Base-by-base conservation (phyloP, 2,329 filamentous ascomycete species). In the Sphaerulina vaccinii region DNA sequence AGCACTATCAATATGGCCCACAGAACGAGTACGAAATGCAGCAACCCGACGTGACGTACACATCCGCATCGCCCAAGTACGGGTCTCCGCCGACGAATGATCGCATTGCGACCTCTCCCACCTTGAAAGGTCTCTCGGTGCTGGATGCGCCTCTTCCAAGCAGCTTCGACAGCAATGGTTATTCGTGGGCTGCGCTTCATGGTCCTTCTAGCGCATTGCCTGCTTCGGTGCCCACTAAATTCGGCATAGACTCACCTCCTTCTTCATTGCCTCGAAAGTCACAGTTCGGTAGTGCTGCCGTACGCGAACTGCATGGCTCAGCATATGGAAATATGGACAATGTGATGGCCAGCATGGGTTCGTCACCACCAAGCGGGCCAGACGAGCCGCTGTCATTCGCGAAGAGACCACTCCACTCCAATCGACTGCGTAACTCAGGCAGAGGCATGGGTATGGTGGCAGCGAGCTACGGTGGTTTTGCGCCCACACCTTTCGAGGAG, bases 121-220 rank as follows among this genome's bases (percentile, higher is more conserved):
- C 62, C 2, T 59, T 62, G 22, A 79, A 78, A 61, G 82, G 83
- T 47, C 85, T 96, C n/a, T 93, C 88, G n/a, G 88, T 95, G 11
- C 80, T 96, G 57, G 92, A 97, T 73, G 93, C 90, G 2, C 90
- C 90, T 13, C 80, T 97, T 7, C 93, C 93, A 1, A 89, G 91
- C 7, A 97, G 92, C 0, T 96, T 97, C 69, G 93, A 97, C 71
- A 95, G 90, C 63, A 93, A 96, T 65, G 92, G 91, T 43, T 88
- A 96, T 47, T 96, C 91, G 9, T 88, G 92, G 68, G 90, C 90
- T 56, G 91, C 92, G 15, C 84, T 90, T 54, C 90, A 91, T 68
- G 93, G 88, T 0, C 90, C 91, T 21, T 48, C 45, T 13, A 38
- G 51, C 16, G 35, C 39, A 0, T 90, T 95, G 71, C 91, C 92